Conservation (phyloP, 2,329 filamentous ascomycete species). For the Aspergillus glaucus region DNA sequence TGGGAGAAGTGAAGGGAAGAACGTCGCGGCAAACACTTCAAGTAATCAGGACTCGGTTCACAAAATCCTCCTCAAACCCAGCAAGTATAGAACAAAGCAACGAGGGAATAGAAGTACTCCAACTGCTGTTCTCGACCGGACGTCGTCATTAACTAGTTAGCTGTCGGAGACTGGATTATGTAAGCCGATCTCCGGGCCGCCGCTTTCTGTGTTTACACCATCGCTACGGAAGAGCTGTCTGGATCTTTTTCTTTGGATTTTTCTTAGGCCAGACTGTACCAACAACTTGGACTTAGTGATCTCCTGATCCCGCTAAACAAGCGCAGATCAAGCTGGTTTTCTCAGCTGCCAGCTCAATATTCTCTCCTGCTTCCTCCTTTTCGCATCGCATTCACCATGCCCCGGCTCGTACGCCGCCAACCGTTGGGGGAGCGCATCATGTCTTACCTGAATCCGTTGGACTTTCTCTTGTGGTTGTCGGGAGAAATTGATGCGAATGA, state of each 20-base stretch:
- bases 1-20: constrained; percentile 7
- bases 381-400: constrained; percentile 50
- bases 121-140: neutral
- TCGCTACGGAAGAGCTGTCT: neutral
- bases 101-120: neutral
- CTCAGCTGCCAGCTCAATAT: neutral
- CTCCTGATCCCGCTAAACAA: neutral
- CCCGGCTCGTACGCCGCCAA: constrained; percentile 73
- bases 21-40: neutral
- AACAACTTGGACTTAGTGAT: too few species aligned
- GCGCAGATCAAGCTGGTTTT: neutral
- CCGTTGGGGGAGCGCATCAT: constrained; percentile 75
- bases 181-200: constrained; percentile 9
- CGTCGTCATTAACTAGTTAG: constrained; percentile 11
- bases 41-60: neutral
- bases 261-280: too few species aligned
- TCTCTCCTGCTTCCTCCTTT: neutral
- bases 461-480: constrained; percentile 83
- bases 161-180: constrained; percentile 9
- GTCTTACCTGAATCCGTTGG: constrained; percentile 75
- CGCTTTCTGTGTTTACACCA: constrained; percentile 8
- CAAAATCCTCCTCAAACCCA: neutral
- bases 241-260: constrained; percentile 1
- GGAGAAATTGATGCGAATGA: constrained; percentile 89
- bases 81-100: neutral